These are phyloP conservation scores for Escallonia rubra DNA, from an alignment of 129 eudicot species.

Conservation along the genomic window DNA sequence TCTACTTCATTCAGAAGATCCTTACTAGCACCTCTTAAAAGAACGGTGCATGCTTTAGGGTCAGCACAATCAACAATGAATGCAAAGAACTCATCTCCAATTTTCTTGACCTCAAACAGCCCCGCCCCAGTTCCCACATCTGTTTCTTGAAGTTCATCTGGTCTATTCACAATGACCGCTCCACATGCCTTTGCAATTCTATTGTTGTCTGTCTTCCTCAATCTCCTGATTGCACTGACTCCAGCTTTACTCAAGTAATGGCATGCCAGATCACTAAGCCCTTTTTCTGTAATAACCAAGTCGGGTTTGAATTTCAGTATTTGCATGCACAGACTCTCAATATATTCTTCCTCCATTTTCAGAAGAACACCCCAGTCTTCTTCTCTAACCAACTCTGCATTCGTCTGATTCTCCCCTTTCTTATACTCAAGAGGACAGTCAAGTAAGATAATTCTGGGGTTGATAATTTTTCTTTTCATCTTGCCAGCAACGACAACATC, in stretches of 20 bases:
- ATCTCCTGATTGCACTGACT: constrained; percentile 85
- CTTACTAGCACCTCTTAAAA: constrained; percentile 84
- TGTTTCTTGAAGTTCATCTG: constrained; percentile 87
- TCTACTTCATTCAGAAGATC: constrained; percentile 77
- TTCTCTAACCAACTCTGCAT: constrained; percentile 79
- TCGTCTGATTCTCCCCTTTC: constrained; percentile 93
- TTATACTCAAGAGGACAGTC: constrained; percentile 88
- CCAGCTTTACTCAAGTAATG: constrained; percentile 90
- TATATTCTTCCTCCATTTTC: constrained; percentile 91
- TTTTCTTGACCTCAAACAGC: constrained; percentile 73
- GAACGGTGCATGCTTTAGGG: constrained; percentile 83
- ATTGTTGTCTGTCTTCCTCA: constrained; percentile 84
- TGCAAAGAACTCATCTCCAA: constrained; percentile 83
- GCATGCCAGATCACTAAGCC: constrained; percentile 84
- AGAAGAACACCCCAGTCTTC: constrained; percentile 86
- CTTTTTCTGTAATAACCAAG: constrained; percentile 82
- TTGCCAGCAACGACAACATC: constrained; percentile 85
- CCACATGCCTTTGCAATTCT: constrained; percentile 86
- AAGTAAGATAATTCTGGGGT: constrained; percentile 68
- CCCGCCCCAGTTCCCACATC: constrained; percentile 90
- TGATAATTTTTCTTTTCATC: constrained; percentile 74
- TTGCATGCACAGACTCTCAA: constrained; percentile 68
- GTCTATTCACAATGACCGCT: constrained; percentile 80
- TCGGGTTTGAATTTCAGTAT: constrained; percentile 86
- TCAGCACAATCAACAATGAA: constrained; percentile 75